Evolutionary conservation across 208 protist genomes (phyloP).

Genomic region (Spongospora subterranea): DNA sequence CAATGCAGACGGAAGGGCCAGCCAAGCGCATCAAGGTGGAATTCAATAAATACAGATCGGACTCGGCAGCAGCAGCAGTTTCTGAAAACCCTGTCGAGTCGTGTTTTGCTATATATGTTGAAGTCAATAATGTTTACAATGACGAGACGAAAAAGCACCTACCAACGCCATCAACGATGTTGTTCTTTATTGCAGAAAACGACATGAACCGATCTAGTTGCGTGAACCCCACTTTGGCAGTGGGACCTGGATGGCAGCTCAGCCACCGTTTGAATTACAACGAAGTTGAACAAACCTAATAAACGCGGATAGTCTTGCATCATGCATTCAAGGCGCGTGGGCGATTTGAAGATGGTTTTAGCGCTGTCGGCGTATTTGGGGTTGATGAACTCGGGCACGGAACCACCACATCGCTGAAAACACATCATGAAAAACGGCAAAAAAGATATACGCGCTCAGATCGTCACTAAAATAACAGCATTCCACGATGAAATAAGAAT

Average conservation of each 20-base stretch:
- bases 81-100: conserved; percentile 12
- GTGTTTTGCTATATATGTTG: conserved; percentile 13
- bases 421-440: neutral
- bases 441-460: conserved; percentile 22
- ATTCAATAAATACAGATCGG: neutral
- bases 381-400: conserved; percentile 90
- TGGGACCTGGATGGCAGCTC: neutral
- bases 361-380: conserved; percentile 78
- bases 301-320: conserved; percentile 71
- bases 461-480: conserved; percentile 8
- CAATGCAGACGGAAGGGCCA: neutral
- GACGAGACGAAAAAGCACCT: neutral
- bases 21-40: neutral
- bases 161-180: conserved; percentile 62
- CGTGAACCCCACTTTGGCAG: conserved; percentile 64
- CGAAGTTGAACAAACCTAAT: neutral
- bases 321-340: conserved; percentile 74
- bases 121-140: neutral
- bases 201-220: conserved; percentile 60
- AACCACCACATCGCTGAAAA: conserved; percentile 62
- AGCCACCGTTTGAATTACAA: neutral
- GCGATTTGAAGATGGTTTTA: conserved; percentile 71
- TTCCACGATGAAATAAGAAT: too few species aligned
- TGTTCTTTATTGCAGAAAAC: conserved; percentile 68
- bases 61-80: neutral